These are phyloP conservation scores for Exophiala oligosperma DNA, from an alignment of 2,329 filamentous ascomycete species.

Conservation along the genomic window DNA sequence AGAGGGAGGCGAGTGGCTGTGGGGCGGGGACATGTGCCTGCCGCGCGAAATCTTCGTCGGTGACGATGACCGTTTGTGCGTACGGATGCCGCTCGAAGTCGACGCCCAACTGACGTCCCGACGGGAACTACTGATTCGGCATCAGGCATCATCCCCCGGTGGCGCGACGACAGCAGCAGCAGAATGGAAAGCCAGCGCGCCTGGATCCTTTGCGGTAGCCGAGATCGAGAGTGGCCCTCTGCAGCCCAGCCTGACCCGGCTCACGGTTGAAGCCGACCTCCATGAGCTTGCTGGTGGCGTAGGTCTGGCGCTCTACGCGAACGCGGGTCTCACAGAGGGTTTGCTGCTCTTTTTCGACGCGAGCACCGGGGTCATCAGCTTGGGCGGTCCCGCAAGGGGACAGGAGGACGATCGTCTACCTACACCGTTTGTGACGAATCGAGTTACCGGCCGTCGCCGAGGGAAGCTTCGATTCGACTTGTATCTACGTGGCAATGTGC, in stretches of 20 bases:
- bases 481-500: constrained; percentile 2
- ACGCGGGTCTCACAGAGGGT: neutral
- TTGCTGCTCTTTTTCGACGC: constrained; percentile 5
- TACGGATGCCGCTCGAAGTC: neutral
- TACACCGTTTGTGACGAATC: neutral
- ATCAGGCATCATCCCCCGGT: neutral
- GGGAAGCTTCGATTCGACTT: constrained; percentile 1
- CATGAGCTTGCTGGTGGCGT: neutral
- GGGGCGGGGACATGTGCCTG: constrained; percentile 4
- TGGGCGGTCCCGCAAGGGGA: neutral
- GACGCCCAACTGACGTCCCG: neutral
- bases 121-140: neutral
- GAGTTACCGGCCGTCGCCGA: neutral
- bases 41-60: constrained; percentile 3
- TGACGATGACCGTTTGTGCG: constrained; percentile 3
- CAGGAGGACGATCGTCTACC: constrained; percentile 1
- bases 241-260: neutral
- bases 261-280: constrained; percentile 2
- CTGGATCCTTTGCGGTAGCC: neutral
- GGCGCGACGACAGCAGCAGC: neutral
- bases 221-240: constrained; percentile 1
- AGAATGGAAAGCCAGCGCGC: constrained; percentile 1
- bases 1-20: constrained; percentile 5
- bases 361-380: constrained; percentile 1
- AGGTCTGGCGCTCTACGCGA: constrained; percentile 2